Evolutionary conservation across 768 basidiomycete genomes (phyloP).

Genomic region (Coprinellus micaceus): DNA sequence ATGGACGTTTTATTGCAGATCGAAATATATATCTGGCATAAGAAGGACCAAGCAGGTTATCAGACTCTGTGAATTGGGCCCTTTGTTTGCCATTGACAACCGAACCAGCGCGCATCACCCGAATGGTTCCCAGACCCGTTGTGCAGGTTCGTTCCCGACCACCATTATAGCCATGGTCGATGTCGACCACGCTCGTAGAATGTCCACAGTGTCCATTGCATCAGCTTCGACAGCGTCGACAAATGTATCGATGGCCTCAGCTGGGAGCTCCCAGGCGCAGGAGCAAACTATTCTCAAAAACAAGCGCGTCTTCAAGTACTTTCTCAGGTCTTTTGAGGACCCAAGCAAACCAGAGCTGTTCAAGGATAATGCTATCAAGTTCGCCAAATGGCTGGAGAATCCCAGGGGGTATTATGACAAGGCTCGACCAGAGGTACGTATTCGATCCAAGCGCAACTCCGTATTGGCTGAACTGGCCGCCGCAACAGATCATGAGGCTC

Average conservation of each 20-base stretch:
- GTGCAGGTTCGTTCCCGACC: too few species aligned
- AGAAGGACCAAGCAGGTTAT: not conserved
- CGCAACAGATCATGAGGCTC: slow-evolving; percentile 44
- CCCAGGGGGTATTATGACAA: slow-evolving; percentile 49
- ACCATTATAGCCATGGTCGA: too few species aligned
- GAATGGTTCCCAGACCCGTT: too few species aligned
- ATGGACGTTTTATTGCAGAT: not conserved
- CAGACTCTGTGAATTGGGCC: not conserved
- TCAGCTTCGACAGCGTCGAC: too few species aligned
- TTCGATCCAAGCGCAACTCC: not conserved
- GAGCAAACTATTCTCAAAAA: too few species aligned
- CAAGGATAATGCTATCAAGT: slow-evolving; percentile 28
- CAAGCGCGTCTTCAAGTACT: not conserved
- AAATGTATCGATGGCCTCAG: too few species aligned
- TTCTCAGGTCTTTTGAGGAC: not conserved
- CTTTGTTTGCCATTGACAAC: not conserved
- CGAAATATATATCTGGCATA: not conserved
- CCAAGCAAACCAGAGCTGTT: slow-evolving; percentile 17
- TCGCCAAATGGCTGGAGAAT: slow-evolving; percentile 43
- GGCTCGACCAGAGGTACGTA: slow-evolving; percentile 46
- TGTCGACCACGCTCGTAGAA: too few species aligned
- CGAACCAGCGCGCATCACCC: too few species aligned
- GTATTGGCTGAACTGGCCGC: slow-evolving; percentile 3
- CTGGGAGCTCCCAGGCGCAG: too few species aligned
- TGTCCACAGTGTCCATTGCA: too few species aligned